Evolutionary conservation across 2,329 filamentous ascomycete genomes (phyloP).

Genomic region (Fusarium coicis): DNA sequence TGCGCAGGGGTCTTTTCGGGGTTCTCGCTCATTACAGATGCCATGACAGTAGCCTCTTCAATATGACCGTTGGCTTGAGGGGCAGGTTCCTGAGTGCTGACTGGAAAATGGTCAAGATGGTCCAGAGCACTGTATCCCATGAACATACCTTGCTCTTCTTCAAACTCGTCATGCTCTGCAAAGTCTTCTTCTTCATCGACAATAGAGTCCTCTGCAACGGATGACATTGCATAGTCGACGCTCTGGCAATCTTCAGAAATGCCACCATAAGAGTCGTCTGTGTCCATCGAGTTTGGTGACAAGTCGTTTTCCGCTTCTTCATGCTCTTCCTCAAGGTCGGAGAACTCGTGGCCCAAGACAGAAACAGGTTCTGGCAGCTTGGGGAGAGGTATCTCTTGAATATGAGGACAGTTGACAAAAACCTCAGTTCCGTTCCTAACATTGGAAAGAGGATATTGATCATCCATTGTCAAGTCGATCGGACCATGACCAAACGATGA

Average conservation of each 20-base stretch:
- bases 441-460: slow-evolving; percentile 29
- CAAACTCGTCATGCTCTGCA: slow-evolving; percentile 40
- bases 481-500: slow-evolving; percentile 11
- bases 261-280: slow-evolving; percentile 16
- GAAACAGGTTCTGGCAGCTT: background rate
- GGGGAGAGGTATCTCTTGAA: background rate
- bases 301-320: slow-evolving; percentile 12
- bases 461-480: slow-evolving; percentile 41
- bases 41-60: background rate
- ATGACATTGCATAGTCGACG: background rate
- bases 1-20: background rate
- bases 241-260: slow-evolving; percentile 11
- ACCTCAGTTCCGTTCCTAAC: slow-evolving; percentile 13
- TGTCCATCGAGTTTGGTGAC: slow-evolving; percentile 32
- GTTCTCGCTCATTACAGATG: background rate
- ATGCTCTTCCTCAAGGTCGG: slow-evolving; percentile 3
- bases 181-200: slow-evolving; percentile 23
- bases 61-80: background rate
- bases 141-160: slow-evolving; percentile 28
- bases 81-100: background rate
- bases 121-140: background rate
- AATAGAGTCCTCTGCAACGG: background rate
- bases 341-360: background rate
- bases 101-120: slow-evolving; percentile 27
- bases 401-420: background rate